Percentiles rank a stretch among this genome's conserved stretches.
Conservation (phyloP, 768 basidiomycete species). For the Kwoniella europaea region DNA sequence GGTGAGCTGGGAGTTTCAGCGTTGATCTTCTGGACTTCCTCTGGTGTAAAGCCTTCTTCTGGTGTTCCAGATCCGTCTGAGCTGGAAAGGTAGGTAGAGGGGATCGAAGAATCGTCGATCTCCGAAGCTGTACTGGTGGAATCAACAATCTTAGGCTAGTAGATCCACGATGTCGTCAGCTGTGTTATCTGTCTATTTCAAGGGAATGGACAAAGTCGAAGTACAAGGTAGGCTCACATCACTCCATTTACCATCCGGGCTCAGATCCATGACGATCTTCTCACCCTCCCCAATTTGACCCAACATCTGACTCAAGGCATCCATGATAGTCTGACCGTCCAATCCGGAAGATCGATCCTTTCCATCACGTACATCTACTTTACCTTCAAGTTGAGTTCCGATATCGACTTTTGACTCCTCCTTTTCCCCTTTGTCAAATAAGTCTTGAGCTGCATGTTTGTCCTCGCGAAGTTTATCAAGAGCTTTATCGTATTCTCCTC, state of each 20-base stretch:
- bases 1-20: neutral
- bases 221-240: too few relatives aligned
- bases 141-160: neutral
- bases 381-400: neutral
- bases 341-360: neutral
- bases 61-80: neutral
- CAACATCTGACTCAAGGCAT: too few relatives aligned
- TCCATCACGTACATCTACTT: neutral
- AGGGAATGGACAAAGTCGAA: too few relatives aligned
- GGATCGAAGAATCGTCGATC: conserved; percentile 2
- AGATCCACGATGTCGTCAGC: neutral
- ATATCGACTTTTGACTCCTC: neutral
- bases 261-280: too few relatives aligned
- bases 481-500: neutral
- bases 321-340: neutral
- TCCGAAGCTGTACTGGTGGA: neutral
- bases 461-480: neutral
- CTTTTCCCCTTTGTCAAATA: neutral
- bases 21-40: neutral
- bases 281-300: too few relatives aligned
- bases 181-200: too few relatives aligned
- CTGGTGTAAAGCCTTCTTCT: neutral
- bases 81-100: neutral
- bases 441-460: neutral
- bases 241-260: too few relatives aligned